Conservation (phyloP, 2,329 filamentous ascomycete genomes). For the Phoma sp. region DNA sequence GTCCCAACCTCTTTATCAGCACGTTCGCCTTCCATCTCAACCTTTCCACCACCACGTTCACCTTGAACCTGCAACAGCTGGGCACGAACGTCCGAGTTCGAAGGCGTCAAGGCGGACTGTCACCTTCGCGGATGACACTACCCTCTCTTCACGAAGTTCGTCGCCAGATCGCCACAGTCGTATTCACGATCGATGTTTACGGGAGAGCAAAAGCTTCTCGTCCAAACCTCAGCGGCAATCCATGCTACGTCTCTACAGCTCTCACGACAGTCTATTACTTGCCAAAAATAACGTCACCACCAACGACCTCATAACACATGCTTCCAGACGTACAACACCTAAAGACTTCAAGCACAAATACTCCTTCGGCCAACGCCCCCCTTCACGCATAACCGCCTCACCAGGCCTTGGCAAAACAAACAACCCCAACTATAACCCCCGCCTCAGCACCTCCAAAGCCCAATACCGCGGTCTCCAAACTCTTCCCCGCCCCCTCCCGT, state of each 20-base stretch:
- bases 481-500: not conserved
- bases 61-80: not conserved
- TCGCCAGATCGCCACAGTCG: constrained; percentile 1
- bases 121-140: constrained; percentile 6
- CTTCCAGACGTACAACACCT: constrained; percentile 8
- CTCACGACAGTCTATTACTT: constrained; percentile 7
- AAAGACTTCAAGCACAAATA: constrained; percentile 22
- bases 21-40: too few relatives aligned
- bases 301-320: not conserved
- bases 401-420: not conserved
- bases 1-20: too few relatives aligned
- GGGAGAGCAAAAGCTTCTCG: constrained; percentile 2
- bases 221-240: constrained; percentile 1
- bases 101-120: not conserved
- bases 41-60: not conserved
- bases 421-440: constrained; percentile 3
- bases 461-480: constrained; percentile 9
- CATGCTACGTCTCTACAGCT: constrained; percentile 4
- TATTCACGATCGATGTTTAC: not conserved
- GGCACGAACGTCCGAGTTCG: constrained; percentile 5
- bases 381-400: not conserved
- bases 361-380: constrained; percentile 17
- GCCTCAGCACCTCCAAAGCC: constrained; percentile 5
- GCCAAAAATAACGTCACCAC: not conserved
- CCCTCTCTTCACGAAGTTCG: constrained; percentile 7